Conservation (phyloP, 371 early-diverging fungal species). For the Rhizopus sp. region DNA sequence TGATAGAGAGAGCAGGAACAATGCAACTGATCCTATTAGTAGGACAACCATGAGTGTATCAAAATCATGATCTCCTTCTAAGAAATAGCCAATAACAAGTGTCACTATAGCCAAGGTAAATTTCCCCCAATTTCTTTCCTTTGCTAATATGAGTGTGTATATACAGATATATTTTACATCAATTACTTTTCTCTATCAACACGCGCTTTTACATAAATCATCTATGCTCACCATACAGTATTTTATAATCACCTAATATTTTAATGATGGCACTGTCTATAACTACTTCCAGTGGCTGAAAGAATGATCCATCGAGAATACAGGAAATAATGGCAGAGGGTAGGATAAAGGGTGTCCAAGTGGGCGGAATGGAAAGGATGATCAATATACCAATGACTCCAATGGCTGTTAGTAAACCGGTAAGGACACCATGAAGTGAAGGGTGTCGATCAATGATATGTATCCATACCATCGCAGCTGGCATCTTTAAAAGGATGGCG, state of each 20-base stretch:
- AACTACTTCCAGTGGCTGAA: constrained; percentile 30
- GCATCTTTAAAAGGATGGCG: constrained; percentile 19
- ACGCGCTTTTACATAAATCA: neutral
- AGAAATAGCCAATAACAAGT: constrained; percentile 34
- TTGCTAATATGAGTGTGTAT: constrained; percentile 7
- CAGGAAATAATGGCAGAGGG: constrained; percentile 33
- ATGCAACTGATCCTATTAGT: constrained; percentile 33
- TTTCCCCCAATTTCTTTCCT: constrained; percentile 38
- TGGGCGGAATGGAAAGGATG: constrained; percentile 36
- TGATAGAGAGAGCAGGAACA: constrained; percentile 41
- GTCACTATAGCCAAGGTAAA: constrained; percentile 31
- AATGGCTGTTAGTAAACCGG: constrained; percentile 38
- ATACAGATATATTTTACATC: neutral
- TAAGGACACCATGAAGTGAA: constrained; percentile 41
- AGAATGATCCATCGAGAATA: constrained; percentile 35
- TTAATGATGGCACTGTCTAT: constrained; percentile 40
- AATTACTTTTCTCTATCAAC: neutral
- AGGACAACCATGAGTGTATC: constrained; percentile 44
- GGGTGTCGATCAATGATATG: constrained; percentile 32
- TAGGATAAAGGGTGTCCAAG: constrained; percentile 25
- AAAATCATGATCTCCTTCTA: constrained; percentile 49
- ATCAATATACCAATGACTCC: constrained; percentile 36
- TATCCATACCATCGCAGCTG: constrained; percentile 34
- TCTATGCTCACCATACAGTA: constrained; percentile 33
- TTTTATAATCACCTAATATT: constrained; percentile 36